These are phyloP conservation scores for Russula vinacea DNA, from an alignment of 768 basidiomycete species.

Conservation along the genomic window DNA sequence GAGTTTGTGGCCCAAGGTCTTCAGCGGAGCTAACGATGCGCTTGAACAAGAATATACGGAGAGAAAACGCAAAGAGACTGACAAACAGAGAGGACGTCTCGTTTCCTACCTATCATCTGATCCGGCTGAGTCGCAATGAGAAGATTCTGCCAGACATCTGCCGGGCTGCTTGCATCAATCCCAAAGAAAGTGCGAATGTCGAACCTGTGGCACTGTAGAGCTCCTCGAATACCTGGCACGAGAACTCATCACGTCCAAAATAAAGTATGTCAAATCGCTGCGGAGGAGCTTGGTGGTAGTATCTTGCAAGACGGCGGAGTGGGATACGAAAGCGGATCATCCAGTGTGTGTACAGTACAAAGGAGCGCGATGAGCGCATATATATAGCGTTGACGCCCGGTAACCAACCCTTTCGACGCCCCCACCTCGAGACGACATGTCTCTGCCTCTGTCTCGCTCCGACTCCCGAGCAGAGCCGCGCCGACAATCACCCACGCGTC, in stretches of 20 bases:
- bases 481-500: slow-evolving; percentile 7
- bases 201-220: slow-evolving; percentile 62
- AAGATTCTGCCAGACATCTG: slow-evolving; percentile 77
- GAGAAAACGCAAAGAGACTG: slow-evolving; percentile 32
- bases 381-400: neutral
- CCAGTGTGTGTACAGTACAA: neutral
- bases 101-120: slow-evolving; percentile 57
- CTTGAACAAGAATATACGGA: neutral
- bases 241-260: slow-evolving; percentile 87
- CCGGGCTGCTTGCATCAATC: neutral
- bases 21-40: slow-evolving; percentile 60
- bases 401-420: neutral
- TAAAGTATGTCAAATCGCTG: slow-evolving; percentile 73
- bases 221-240: slow-evolving; percentile 65
- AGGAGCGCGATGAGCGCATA: neutral
- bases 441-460: slow-evolving; percentile 21
- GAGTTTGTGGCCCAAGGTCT: slow-evolving; percentile 51
- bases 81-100: slow-evolving; percentile 57
- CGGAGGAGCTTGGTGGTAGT: slow-evolving; percentile 7
- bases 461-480: slow-evolving; percentile 9
- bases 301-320: slow-evolving; percentile 1
- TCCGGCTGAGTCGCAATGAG: slow-evolving; percentile 72
- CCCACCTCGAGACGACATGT: slow-evolving; percentile 1
- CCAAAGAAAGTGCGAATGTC: slow-evolving; percentile 22
- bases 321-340: neutral